Evolutionary conservation across 75 land plant species (phyloP).

Genomic region (Pinus albicaulis): DNA sequence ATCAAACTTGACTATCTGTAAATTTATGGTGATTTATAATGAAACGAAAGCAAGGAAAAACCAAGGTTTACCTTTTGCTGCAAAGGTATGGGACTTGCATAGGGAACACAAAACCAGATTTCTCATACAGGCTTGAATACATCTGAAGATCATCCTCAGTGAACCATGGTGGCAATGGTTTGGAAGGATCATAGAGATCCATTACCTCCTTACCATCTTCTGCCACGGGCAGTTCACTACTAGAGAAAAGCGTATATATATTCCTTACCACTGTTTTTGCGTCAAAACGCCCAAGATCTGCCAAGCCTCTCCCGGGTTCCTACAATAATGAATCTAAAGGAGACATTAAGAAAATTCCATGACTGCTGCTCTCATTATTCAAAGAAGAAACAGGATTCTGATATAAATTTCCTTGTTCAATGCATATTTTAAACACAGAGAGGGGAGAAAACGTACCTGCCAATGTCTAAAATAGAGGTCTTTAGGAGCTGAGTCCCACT

Average conservation of each 20-base stretch:
- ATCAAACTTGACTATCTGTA: background rate
- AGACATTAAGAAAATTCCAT: background rate
- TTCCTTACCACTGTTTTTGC: slow-evolving; percentile 47
- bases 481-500: background rate
- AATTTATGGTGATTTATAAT: background rate
- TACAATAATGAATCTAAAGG: background rate
- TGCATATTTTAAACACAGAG: too few relatives aligned
- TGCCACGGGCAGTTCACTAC: slow-evolving; percentile 49
- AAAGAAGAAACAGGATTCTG: too few relatives aligned
- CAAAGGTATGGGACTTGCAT: slow-evolving; percentile 46
- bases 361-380: background rate
- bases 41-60: background rate
- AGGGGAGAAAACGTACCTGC: slow-evolving; percentile 20
- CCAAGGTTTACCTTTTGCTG: background rate
- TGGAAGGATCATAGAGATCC: slow-evolving; percentile 47
- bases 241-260: slow-evolving; percentile 61
- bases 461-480: slow-evolving; percentile 13
- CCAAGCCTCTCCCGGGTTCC: slow-evolving; percentile 76
- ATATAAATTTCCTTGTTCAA: too few relatives aligned
- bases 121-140: slow-evolving; percentile 47
- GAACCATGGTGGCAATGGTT: slow-evolving; percentile 63
- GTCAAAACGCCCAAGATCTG: slow-evolving; percentile 71
- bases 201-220: slow-evolving; percentile 52
- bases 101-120: slow-evolving; percentile 50
- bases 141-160: slow-evolving; percentile 50